A percentile compares a stretch with the other conserved stretches of the same genome.
Evolutionary conservation across 2,329 filamentous ascomycete genomes (phyloP).

Genomic region (Colletotrichum tabaci): DNA sequence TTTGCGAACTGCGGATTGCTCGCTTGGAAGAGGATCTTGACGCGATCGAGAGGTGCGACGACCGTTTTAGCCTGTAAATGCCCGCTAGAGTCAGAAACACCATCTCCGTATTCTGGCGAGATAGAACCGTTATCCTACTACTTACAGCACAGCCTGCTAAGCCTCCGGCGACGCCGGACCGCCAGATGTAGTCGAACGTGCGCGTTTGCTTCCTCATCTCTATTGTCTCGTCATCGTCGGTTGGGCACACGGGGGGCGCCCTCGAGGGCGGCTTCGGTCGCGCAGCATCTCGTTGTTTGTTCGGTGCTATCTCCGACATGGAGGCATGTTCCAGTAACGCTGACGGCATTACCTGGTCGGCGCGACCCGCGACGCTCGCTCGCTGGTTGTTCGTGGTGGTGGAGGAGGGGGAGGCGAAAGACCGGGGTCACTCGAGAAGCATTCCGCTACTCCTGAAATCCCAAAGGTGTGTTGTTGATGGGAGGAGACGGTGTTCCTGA

Average conservation of each 20-base stretch:
- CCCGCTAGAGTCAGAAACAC: conserved; percentile 10
- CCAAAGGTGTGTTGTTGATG: background rate
- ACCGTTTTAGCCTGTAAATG: conserved; percentile 86
- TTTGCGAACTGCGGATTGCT: conserved; percentile 94
- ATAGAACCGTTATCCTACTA: conserved; percentile 55
- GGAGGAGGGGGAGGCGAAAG: background rate
- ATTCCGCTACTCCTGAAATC: conserved; percentile 7
- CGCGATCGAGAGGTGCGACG: conserved; percentile 94
- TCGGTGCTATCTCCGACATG: conserved; percentile 66
- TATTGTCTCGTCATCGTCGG: conserved; percentile 65
- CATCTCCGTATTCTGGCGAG: background rate
- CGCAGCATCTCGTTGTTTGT: conserved; percentile 47
- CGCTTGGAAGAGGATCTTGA: conserved; percentile 98
- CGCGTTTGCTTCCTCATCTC: conserved; percentile 67
- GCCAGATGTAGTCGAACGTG: conserved; percentile 86
- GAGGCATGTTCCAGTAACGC: conserved; percentile 71
- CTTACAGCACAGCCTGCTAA: conserved; percentile 92
- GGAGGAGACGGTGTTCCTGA: background rate
- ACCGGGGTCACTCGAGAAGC: conserved; percentile 7
- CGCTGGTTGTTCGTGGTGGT: conserved; percentile 4
- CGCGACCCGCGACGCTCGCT: conserved; percentile 31
- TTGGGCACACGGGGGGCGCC: conserved; percentile 61
- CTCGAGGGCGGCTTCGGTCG: conserved; percentile 45
- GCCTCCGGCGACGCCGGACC: conserved; percentile 89
- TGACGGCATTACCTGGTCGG: conserved; percentile 66